phyloP scores from a whole-genome alignment of 306 rosid genomes.

The Trifolium dubium region DNA sequence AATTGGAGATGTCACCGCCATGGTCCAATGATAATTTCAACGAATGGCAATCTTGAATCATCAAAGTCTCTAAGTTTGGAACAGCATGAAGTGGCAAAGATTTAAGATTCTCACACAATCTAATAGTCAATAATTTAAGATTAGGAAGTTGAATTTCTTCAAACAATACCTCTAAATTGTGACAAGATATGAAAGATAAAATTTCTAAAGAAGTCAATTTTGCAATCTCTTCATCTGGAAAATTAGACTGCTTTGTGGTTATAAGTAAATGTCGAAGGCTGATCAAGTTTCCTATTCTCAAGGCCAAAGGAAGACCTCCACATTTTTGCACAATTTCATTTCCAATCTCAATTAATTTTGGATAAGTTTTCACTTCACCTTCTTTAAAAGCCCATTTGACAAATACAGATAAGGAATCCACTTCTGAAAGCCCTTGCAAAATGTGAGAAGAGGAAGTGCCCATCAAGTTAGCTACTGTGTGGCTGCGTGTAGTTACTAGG shows the following conservation, averaged over 20 bases:
- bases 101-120: background rate
- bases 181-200: too few relatives aligned
- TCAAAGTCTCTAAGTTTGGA: background rate
- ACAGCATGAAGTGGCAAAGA: background rate
- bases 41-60: background rate
- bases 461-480: conserved; percentile 20
- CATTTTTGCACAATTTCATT: conserved; percentile 42
- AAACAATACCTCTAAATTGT: too few relatives aligned
- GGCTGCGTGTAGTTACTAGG: conserved; percentile 26
- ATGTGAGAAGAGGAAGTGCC: background rate
- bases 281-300: too few relatives aligned
- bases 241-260: too few relatives aligned
- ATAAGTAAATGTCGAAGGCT: too few relatives aligned
- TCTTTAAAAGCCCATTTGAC: conserved; percentile 45
- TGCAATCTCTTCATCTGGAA: too few relatives aligned
- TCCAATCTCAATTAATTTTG: conserved; percentile 31
- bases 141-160: too few relatives aligned
- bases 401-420: conserved; percentile 37
- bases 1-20: background rate
- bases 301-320: conserved; percentile 43
- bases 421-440: background rate
- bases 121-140: too few relatives aligned
- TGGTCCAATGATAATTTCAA: background rate
- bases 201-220: too few relatives aligned
- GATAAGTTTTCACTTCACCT: conserved; percentile 24